phyloP scores from a whole-genome alignment of 2,329 filamentous ascomycete species.

The Sphaceloma murrayae region DNA sequence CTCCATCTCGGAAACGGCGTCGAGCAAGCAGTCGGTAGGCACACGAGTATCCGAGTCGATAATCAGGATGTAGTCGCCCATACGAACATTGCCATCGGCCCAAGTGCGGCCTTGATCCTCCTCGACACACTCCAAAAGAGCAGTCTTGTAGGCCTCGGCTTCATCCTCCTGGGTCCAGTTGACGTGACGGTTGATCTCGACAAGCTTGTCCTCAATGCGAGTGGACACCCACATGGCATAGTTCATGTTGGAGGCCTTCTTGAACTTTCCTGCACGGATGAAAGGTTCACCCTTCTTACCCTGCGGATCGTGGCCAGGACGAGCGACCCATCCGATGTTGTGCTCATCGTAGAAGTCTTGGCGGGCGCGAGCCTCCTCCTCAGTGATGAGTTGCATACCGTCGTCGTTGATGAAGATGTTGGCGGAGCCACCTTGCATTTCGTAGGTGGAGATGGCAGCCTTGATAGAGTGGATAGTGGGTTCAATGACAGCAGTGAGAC shows the following conservation, averaged over 20 bases:
- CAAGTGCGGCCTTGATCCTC: constrained; percentile 58
- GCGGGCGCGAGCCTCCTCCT: constrained; percentile 35
- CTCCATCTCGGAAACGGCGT: constrained; percentile 75
- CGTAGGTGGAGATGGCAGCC: constrained; percentile 41
- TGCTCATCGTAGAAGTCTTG: constrained; percentile 43
- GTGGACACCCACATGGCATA: constrained; percentile 55
- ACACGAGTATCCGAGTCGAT: constrained; percentile 75
- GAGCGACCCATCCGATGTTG: constrained; percentile 42
- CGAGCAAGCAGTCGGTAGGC: constrained; percentile 65
- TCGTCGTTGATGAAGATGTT: constrained; percentile 62
- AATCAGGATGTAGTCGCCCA: constrained; percentile 73
- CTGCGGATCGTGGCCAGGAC: constrained; percentile 43
- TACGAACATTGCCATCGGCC: constrained; percentile 76
- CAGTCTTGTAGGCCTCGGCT: constrained; percentile 54
- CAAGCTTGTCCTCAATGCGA: constrained; percentile 60
- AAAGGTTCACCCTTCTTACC: constrained; percentile 44
- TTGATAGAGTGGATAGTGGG: constrained; percentile 33
- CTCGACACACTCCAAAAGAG: constrained; percentile 55
- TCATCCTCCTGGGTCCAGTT: constrained; percentile 63
- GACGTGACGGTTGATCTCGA: constrained; percentile 45
- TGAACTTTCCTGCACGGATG: constrained; percentile 55
- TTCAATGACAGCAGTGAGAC: constrained; percentile 32
- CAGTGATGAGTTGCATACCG: constrained; percentile 52
- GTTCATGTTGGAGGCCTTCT: constrained; percentile 68
- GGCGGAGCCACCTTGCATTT: constrained; percentile 52